These are phyloP conservation scores for Mycena filopes DNA, from an alignment of 768 basidiomycete genomes.

Conservation along the genomic window DNA sequence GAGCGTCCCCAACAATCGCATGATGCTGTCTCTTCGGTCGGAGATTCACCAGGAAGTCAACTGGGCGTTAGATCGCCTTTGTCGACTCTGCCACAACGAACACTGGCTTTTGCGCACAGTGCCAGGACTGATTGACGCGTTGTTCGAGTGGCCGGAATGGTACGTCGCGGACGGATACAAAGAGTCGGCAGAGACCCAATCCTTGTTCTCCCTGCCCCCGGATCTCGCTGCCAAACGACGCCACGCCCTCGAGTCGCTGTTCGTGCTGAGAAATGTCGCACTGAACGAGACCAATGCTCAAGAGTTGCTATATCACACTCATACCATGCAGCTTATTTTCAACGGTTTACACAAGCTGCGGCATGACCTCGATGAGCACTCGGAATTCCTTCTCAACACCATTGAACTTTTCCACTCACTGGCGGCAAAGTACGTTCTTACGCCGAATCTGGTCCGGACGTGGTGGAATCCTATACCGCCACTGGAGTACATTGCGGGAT, in stretches of 20 bases:
- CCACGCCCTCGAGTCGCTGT: conserved; percentile 87
- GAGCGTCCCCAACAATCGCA: conserved; percentile 79
- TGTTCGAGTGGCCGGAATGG: conserved; percentile 92
- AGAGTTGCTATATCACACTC: conserved; percentile 66
- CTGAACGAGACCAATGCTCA: conserved; percentile 73
- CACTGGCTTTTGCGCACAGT: conserved; percentile 76
- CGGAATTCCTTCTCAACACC: conserved; percentile 77
- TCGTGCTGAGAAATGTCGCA: conserved; percentile 89
- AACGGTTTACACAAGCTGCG: conserved; percentile 72
- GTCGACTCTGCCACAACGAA: conserved; percentile 83
- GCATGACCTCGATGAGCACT: conserved; percentile 69
- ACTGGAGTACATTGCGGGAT: conserved; percentile 63
- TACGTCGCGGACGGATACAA: conserved; percentile 74
- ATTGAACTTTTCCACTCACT: conserved; percentile 79
- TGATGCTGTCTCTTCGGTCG: conserved; percentile 90
- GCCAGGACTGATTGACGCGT: conserved; percentile 83
- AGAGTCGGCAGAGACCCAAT: conserved; percentile 49
- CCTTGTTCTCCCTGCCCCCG: conserved; percentile 67
- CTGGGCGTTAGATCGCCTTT: conserved; percentile 91
- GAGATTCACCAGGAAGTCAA: conserved; percentile 84
- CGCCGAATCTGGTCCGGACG: conserved; percentile 42
- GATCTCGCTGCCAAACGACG: conserved; percentile 65
- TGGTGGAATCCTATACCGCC: conserved; percentile 64
- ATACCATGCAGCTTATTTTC: conserved; percentile 74
- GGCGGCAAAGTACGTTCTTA: conserved; percentile 54